Percentiles rank a stretch among this genome's conserved stretches.
These are phyloP conservation scores for Suhomyces guaymorum DNA, from an alignment of 1,139 yeast genomes.

Conservation along the genomic window DNA sequence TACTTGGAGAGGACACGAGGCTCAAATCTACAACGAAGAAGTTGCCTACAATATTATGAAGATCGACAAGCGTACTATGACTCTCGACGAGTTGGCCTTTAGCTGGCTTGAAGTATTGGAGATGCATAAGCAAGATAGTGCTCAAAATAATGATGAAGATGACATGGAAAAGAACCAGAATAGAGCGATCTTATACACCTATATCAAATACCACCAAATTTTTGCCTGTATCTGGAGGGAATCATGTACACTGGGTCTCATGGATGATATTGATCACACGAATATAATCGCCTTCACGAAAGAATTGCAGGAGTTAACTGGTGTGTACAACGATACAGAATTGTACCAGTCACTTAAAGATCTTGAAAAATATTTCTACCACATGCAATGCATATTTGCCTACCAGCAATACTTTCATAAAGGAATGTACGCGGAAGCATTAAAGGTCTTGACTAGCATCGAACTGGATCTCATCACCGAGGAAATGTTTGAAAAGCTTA, in stretches of 20 bases:
- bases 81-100: constrained; percentile 31
- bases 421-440: constrained; percentile 51
- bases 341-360: constrained; percentile 55
- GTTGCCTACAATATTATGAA: constrained; percentile 59
- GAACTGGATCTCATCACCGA: constrained; percentile 21
- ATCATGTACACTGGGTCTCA: too few relatives aligned
- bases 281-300: constrained; percentile 49
- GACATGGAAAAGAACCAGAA: constrained; percentile 62
- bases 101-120: constrained; percentile 44
- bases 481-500: constrained; percentile 26
- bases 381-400: constrained; percentile 45
- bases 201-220: constrained; percentile 65
- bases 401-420: constrained; percentile 52
- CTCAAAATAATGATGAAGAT: constrained; percentile 42
- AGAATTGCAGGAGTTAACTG: constrained; percentile 77
- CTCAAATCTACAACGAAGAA: constrained; percentile 68
- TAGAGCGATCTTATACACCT: constrained; percentile 73
- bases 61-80: constrained; percentile 24
- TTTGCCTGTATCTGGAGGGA: constrained; percentile 76
- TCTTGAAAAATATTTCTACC: constrained; percentile 48
- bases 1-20: constrained; percentile 75
- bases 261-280: too few relatives aligned
- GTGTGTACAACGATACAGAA: constrained; percentile 83
- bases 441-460: constrained; percentile 51
- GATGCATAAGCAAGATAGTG: constrained; percentile 22